A percentile compares a stretch with the other conserved stretches of the same genome.
Evolutionary conservation across 2,329 filamentous ascomycete species (phyloP).

Genomic region (Sarocladium brachiariae): DNA sequence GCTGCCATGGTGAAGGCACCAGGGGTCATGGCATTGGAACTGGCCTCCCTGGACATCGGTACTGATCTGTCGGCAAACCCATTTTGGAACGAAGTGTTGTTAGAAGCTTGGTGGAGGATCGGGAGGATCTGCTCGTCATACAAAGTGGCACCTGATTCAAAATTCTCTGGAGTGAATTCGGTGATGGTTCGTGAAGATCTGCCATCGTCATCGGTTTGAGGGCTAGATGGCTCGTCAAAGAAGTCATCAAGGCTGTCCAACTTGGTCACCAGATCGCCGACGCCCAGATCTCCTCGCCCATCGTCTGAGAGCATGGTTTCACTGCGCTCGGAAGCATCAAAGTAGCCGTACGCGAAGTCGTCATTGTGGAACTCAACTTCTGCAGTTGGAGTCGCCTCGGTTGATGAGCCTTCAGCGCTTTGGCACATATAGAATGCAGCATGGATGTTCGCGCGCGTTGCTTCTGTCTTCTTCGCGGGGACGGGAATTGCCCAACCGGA

Average conservation of each 20-base stretch:
- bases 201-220: constrained; percentile 51
- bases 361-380: constrained; percentile 92
- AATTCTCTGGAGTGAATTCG: constrained; percentile 57
- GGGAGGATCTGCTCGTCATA: constrained; percentile 93
- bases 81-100: constrained; percentile 77
- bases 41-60: constrained; percentile 51
- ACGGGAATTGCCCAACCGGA: constrained; percentile 95
- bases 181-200: constrained; percentile 57
- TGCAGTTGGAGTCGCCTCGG: constrained; percentile 62
- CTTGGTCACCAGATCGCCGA: constrained; percentile 72
- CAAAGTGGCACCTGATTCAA: constrained; percentile 70
- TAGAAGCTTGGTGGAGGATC: constrained; percentile 80
- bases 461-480: constrained; percentile 80
- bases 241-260: constrained; percentile 76
- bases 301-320: constrained; percentile 94
- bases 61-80: constrained; percentile 72
- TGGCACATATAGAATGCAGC: constrained; percentile 94
- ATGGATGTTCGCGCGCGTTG: constrained; percentile 86
- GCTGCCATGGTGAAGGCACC: constrained; percentile 44
- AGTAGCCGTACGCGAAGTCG: constrained; percentile 77
- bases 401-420: constrained; percentile 50
- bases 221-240: constrained; percentile 63
- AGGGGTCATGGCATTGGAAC: constrained; percentile 56
- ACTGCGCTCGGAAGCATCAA: constrained; percentile 63
- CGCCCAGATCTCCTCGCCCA: constrained; percentile 58